phyloP scores from a whole-genome alignment of 495 filamentous ascomycete species.

The Penicillium manginii region DNA sequence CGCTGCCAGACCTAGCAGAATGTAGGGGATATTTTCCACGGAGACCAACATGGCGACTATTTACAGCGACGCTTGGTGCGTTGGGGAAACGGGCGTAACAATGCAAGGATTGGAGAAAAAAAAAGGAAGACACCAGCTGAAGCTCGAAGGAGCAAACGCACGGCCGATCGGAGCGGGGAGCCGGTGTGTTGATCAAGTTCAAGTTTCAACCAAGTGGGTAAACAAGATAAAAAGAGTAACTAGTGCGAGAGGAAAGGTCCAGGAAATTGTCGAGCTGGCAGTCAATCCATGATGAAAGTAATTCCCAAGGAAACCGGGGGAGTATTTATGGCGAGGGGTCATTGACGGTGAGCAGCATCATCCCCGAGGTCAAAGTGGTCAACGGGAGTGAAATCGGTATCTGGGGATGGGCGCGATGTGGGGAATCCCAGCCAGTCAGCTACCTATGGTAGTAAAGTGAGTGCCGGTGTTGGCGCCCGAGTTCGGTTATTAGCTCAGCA shows the following conservation, averaged over 20 bases:
- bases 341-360: conserved; percentile 5
- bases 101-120: background rate
- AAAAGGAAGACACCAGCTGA: background rate
- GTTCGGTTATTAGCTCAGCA: conserved; percentile 8
- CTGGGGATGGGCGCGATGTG: conserved; percentile 24
- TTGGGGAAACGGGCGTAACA: background rate
- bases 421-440: conserved; percentile 4
- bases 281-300: conserved; percentile 10
- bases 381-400: conserved; percentile 39
- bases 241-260: background rate
- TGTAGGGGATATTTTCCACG: conserved; percentile 61
- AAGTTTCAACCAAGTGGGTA: background rate
- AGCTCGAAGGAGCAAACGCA: conserved; percentile 9
- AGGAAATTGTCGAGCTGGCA: background rate
- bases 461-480: conserved; percentile 5
- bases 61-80: background rate
- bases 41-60: conserved; percentile 42
- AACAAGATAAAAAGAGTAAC: background rate
- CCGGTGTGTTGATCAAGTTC: background rate
- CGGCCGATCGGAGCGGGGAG: conserved; percentile 6
- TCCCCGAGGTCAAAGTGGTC: conserved; percentile 38
- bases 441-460: background rate
- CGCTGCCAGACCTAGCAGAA: conserved; percentile 54
- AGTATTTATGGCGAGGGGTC: conserved; percentile 20
- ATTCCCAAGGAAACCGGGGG: background rate